Conservation (phyloP, 345 rosid species). For the Arabis hirsuta region DNA sequence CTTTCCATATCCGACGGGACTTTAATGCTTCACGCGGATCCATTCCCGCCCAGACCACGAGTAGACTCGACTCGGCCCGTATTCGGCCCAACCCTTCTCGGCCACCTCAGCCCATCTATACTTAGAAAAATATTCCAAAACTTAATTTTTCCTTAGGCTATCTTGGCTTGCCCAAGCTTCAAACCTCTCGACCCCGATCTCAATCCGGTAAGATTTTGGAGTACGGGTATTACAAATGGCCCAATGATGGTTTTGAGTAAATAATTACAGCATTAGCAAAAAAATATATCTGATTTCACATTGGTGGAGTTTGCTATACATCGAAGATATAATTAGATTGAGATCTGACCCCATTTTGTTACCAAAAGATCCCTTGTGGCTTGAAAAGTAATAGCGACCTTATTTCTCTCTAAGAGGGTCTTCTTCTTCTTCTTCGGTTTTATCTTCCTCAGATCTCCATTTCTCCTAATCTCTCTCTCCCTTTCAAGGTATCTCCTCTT, state of each 20-base stretch:
- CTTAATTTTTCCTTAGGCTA: no score
- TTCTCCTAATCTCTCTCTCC: conserved; percentile 5
- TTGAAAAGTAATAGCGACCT: conserved; percentile 17
- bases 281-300: conserved; percentile 21
- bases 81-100: no score
- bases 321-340: conserved; percentile 40
- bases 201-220: no score
- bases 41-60: no score
- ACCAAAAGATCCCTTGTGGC: conserved; percentile 5
- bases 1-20: no score
- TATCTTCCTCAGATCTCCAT: conserved; percentile 41
- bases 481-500: conserved; percentile 35
- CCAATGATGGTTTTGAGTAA: not conserved
- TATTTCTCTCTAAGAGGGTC: conserved; percentile 33
- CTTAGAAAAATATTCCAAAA: no score
- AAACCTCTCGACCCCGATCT: no score
- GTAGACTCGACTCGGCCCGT: no score
- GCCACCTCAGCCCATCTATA: no score
- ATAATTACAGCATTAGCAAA: conserved; percentile 24
- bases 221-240: no score
- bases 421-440: not conserved
- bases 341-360: conserved; percentile 36
- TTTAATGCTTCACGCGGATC: no score
- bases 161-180: no score
- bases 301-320: conserved; percentile 17